phyloP scores from a whole-genome alignment of 2,329 filamentous ascomycete species.

The Orbilia ellipsospora region DNA sequence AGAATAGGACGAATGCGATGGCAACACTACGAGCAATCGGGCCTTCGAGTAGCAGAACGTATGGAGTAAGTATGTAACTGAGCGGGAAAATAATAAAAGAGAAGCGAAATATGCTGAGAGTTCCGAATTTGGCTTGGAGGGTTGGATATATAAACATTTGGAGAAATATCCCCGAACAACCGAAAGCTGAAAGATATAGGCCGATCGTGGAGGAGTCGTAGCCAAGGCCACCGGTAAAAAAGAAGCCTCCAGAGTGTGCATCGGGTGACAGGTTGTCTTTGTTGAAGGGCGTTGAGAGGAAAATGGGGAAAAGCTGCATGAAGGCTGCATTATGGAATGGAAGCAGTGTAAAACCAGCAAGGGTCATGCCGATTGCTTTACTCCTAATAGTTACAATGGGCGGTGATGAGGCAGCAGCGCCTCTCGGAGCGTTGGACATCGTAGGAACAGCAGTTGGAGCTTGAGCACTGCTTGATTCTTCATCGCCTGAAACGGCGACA shows the following conservation, averaged over 20 bases:
- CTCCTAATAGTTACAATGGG: conserved; percentile 71
- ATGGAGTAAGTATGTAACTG: conserved; percentile 76
- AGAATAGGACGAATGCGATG: conserved; percentile 72
- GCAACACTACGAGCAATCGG: conserved; percentile 73
- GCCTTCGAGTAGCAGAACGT: conserved; percentile 73
- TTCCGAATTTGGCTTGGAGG: conserved; percentile 75
- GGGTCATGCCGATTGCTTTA: conserved; percentile 67
- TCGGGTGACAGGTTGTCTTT: conserved; percentile 65
- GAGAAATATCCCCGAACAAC: conserved; percentile 76
- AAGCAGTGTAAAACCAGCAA: conserved; percentile 75
- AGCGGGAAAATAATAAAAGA: conserved; percentile 77
- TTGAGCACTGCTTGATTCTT: conserved; percentile 29
- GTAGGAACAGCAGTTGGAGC: background rate
- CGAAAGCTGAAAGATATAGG: conserved; percentile 81
- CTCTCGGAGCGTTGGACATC: conserved; percentile 53
- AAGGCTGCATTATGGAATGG: conserved; percentile 80
- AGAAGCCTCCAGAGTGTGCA: conserved; percentile 66
- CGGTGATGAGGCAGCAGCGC: conserved; percentile 44
- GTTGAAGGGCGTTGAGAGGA: conserved; percentile 73
- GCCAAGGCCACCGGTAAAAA: conserved; percentile 78
- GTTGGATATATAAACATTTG: conserved; percentile 78
- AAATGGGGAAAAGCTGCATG: conserved; percentile 80
- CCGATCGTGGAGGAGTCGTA: conserved; percentile 77
- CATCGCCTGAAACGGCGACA: conserved; percentile 21
- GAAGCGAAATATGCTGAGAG: conserved; percentile 73